Percentiles rank a stretch among this genome's conserved stretches.
phyloP scores from a whole-genome alignment of 352 stramenopile species.

The Peronospora belbahrii region DNA sequence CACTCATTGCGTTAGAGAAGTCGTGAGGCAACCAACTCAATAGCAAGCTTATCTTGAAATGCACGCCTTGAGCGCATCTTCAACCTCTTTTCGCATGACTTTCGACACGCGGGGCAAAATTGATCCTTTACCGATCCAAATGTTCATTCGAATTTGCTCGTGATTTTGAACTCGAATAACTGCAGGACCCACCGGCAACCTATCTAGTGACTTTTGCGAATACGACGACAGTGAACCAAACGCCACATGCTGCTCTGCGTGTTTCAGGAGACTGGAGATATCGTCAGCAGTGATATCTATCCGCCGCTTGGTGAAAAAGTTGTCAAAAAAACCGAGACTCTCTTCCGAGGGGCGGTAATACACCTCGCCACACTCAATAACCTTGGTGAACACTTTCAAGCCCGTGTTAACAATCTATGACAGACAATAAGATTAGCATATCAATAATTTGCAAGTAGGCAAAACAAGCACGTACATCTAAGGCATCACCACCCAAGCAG shows the following conservation, averaged over 20 bases:
- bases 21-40: slow-evolving; percentile 4
- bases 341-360: slow-evolving; percentile 86
- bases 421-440: background rate
- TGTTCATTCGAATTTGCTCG: slow-evolving; percentile 51
- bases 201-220: slow-evolving; percentile 27
- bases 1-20: slow-evolving; percentile 12
- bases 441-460: background rate
- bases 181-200: slow-evolving; percentile 42
- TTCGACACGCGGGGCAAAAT: slow-evolving; percentile 76
- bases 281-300: slow-evolving; percentile 36
- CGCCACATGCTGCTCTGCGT: slow-evolving; percentile 44
- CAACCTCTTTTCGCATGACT: slow-evolving; percentile 46
- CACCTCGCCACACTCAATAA: slow-evolving; percentile 49
- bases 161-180: slow-evolving; percentile 42
- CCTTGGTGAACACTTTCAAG: slow-evolving; percentile 85
- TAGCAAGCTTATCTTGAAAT: slow-evolving; percentile 6
- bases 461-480: slow-evolving; percentile 34
- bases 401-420: slow-evolving; percentile 88
- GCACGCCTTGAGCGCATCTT: slow-evolving; percentile 33
- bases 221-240: slow-evolving; percentile 37
- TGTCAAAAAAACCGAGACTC: slow-evolving; percentile 75
- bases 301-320: slow-evolving; percentile 81
- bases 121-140: slow-evolving; percentile 67
- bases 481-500: slow-evolving; percentile 59
- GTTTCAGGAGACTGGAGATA: slow-evolving; percentile 38